A percentile compares a stretch with the other conserved stretches of the same genome.
Evolutionary conservation across 768 basidiomycete species (phyloP).

Genomic region (Serendipita sp.): DNA sequence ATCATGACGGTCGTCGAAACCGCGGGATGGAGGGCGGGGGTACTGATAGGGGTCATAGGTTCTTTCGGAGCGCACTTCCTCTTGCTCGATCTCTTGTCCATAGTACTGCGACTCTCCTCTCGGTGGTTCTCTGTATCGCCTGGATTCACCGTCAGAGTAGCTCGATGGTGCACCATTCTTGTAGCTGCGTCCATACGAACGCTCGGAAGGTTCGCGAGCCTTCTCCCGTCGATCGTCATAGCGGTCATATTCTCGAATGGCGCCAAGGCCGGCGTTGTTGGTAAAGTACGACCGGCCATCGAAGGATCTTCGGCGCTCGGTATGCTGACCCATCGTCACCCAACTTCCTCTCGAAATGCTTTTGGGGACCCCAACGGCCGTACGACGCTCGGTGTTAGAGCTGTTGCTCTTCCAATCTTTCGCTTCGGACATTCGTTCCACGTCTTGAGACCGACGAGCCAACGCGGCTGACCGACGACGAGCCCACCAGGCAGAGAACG

Average conservation of each 20-base stretch:
- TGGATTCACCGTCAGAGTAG: not conserved
- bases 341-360: constrained; percentile 1
- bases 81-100: constrained; percentile 3
- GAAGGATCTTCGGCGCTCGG: not conserved
- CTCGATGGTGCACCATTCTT: not conserved
- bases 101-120: constrained; percentile 1
- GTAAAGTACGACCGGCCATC: not conserved
- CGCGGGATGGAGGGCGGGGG: not conserved
- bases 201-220: not conserved
- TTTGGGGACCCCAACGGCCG: not conserved
- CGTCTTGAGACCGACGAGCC: constrained; percentile 4
- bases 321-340: constrained; percentile 4
- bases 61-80: constrained; percentile 4
- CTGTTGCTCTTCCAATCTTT: constrained; percentile 5
- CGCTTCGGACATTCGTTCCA: not conserved
- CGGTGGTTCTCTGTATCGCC: not conserved
- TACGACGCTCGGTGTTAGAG: not conserved
- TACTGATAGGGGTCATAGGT: constrained; percentile 6
- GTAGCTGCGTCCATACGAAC: not conserved
- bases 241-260: not conserved
- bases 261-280: not conserved
- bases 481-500: constrained; percentile 2
- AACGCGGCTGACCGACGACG: constrained; percentile 1
- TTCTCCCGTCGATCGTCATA: not conserved
- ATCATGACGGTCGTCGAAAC: not conserved